Base-by-base conservation (phyloP, 2,329 filamentous ascomycete genomes). In the Trichophyton rubrum region DNA sequence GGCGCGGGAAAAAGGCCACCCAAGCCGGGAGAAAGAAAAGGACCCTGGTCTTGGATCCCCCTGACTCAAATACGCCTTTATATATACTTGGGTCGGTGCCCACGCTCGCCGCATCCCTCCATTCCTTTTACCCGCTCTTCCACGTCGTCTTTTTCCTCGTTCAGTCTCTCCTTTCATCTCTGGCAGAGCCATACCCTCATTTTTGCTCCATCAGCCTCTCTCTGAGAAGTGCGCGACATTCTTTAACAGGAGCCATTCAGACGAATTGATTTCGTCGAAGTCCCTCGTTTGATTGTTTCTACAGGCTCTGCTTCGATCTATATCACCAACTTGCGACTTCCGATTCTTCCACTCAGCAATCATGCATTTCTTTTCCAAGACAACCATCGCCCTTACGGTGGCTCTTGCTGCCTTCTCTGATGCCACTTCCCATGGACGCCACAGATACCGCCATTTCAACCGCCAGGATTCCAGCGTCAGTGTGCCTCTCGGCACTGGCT, bases 341-440 rank as follows among this genome's bases (percentile, higher is more conserved):
- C n/a, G 40, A 43, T 17, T 17, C 49, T 61, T 60, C 38, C 56
- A 24, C 40, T 47, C 49, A 53, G 43, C 43, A 58, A 70, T 60
- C 47, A 76, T 76, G 74, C 70, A 72, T 56, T 67, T 74, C 63
- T 63, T 69, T 58, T 67, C 66, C 68, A 74, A 72, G 64, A 45
- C 71, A 62, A 70, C 71, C 47, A 47, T 74, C 59, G 70, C 68
- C 60, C 65, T 74, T 55, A 64, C 74, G 58, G 71, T 70, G 27
- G 68, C 69, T 56, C 65, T 75, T 59, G 73, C 71, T 60, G 68
- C 71, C 40, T 58, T 71, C 40, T 67, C 68, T 55, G 69, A 74
- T 61, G 73, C 74, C 58, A 66, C 65, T 45, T 65, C 66, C 59
- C 66, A 71, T 45, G 66, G 62, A 56, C 64, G 60, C 58, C 53